Evolutionary conservation across 2,329 filamentous ascomycete species (phyloP), one percentile per base, ranked within the genome.

Genomic region (Calonectria pseudoturangicola): DNA sequence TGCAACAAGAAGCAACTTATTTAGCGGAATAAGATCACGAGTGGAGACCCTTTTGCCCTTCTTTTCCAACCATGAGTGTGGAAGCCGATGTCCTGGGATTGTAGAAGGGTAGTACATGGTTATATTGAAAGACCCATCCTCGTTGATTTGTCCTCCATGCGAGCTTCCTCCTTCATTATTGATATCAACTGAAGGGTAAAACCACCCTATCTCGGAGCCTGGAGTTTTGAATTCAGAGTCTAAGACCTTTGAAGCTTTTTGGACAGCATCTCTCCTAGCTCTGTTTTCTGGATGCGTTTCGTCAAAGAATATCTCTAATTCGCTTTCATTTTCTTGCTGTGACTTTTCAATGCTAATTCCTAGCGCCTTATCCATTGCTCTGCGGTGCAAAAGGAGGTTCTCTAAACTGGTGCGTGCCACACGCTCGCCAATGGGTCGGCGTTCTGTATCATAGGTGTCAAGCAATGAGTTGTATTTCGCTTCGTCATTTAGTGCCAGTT

Each of bases 31-130:
- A 3, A 68, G 30, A n/a, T 68, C 66, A 12, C 66, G 66, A 15
- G 62, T 18, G 3, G 66, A 54, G 39, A 68, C 21, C 28, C n/a
- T 56, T n/a, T 48, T 12, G 15, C 66, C 66, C 2, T 48, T 15
- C 28, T 39, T 68, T 21, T 50, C 54, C 16, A 68, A 51, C 51
- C 66, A 68, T 9, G 41, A 48, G 28, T 68, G 66, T n/a, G 66
- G 66, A 2, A 68, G 9, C 12, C 60, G 51, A n/a, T 68, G 66
- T 1, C 66, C 65, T 7, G 65, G 65, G 13, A 67, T 56, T 3
- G 65, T 67, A 9, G 65, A 67, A n/a, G 65, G 28, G 15, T 58
- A 41, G 18, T 67, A 67, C 2, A 6, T 25, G 16, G 41, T 58
- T 39, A 58, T 50, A 16, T 60, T 16, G 13, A 58, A 67, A 18